Conservation (phyloP, 225 moss, liverwort and hornwort species). For the Asterella californica region DNA sequence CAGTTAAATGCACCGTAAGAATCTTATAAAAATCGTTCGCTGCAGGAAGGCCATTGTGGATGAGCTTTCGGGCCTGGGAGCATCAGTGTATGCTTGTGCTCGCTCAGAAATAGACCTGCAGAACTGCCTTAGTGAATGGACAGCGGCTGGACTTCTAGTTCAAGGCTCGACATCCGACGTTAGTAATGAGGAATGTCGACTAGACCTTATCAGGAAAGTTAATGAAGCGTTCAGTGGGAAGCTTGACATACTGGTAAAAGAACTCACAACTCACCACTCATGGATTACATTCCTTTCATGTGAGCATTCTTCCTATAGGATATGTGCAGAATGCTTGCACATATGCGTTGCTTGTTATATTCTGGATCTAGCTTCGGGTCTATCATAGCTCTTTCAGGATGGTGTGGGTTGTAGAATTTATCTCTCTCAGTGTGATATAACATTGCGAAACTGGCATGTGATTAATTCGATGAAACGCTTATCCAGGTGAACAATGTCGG, state of each 20-base stretch:
- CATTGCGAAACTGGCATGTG: neutral
- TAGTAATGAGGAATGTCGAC: constrained; percentile 49
- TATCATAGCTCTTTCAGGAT: too few relatives aligned
- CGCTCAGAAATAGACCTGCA: too few relatives aligned
- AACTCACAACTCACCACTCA: too few relatives aligned
- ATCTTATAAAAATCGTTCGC: neutral
- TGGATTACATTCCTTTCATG: too few relatives aligned
- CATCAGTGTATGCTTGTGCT: too few relatives aligned
- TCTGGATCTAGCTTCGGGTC: constrained; percentile 27
- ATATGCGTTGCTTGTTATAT: too few relatives aligned
- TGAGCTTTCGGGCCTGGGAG: too few relatives aligned
- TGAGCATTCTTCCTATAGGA: too few relatives aligned
- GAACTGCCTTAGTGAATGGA: constrained; percentile 54
- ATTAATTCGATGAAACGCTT: neutral
- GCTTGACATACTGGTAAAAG: too few relatives aligned
- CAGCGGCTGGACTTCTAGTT: constrained; percentile 48
- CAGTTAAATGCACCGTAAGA: neutral
- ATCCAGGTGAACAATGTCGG: constrained; percentile 81
- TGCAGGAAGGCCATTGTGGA: constrained; percentile 65
- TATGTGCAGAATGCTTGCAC: too few relatives aligned
- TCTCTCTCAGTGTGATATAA: too few relatives aligned
- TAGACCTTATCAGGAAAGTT: constrained; percentile 50
- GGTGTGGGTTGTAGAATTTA: neutral
- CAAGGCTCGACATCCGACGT: constrained; percentile 58
- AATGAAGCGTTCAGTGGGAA: too few relatives aligned